A percentile compares a stretch with the other conserved stretches of the same genome.
Conservation (phyloP, 345 rosid genomes). For the Nephelium lappaceum region DNA sequence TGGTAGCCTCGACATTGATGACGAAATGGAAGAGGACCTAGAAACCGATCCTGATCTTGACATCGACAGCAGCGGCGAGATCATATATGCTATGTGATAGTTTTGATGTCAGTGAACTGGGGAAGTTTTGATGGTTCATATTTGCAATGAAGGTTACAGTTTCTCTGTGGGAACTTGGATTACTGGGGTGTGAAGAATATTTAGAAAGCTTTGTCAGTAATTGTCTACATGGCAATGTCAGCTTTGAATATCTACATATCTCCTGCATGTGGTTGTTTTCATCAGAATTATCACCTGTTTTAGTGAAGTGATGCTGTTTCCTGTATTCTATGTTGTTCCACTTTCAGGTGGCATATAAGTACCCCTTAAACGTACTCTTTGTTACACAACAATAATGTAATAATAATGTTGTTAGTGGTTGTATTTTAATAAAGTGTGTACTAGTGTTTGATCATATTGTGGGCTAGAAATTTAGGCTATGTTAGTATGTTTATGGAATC, state of each 20-base stretch:
- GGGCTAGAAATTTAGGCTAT: background rate
- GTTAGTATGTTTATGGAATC: background rate
- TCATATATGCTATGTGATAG: constrained; percentile 84
- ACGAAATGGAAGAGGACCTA: constrained; percentile 93
- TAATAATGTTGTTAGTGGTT: constrained; percentile 2
- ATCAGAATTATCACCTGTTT: constrained; percentile 2
- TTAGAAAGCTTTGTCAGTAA: background rate
- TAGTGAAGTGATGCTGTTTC: constrained; percentile 15
- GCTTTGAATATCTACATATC: background rate
- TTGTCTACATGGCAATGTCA: background rate
- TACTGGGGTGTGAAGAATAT: background rate
- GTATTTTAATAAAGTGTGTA: background rate
- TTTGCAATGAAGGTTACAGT: background rate
- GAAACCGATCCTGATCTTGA: constrained; percentile 93
- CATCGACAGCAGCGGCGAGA: constrained; percentile 94
- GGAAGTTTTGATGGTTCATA: background rate
- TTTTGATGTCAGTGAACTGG: background rate
- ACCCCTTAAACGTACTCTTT: constrained; percentile 14
- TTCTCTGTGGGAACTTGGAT: background rate
- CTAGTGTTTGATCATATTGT: background rate
- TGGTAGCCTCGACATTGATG: constrained; percentile 86
- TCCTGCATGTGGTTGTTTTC: background rate
- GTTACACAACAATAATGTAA: constrained; percentile 3
- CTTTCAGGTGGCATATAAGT: constrained; percentile 14
- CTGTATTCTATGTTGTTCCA: constrained; percentile 17